Evolutionary conservation across 805 yeast species (phyloP).

Genomic region (Lipomyces sp.): DNA sequence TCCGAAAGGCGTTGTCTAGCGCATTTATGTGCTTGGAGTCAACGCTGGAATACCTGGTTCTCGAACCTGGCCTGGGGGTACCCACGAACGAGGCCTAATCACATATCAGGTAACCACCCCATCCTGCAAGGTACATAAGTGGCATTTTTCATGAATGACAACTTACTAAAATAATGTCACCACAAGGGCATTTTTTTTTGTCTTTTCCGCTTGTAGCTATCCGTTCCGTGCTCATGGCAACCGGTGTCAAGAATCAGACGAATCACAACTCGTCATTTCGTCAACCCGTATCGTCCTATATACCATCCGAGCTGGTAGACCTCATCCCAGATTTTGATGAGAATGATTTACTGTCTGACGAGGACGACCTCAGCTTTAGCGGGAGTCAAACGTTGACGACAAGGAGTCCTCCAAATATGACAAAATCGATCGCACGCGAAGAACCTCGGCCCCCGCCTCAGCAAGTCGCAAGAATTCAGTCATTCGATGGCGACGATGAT

Average conservation of each 20-base stretch:
- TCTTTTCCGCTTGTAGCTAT: neutral
- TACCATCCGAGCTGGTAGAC: neutral
- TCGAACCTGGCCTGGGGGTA: neutral
- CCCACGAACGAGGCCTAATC: neutral
- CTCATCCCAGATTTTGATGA: conserved; percentile 6
- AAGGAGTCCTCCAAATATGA: neutral
- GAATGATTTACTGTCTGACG: conserved; percentile 7
- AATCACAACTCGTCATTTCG: neutral
- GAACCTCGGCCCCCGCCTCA: neutral
- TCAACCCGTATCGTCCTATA: neutral
- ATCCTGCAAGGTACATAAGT: neutral
- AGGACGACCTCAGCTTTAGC: neutral
- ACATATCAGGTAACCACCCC: neutral
- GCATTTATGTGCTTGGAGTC: neutral
- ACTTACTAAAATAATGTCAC: neutral
- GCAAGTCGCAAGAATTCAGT: neutral
- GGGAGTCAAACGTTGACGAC: neutral
- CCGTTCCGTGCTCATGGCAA: neutral
- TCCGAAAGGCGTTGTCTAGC: neutral
- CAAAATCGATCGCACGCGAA: neutral
- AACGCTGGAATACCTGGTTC: neutral
- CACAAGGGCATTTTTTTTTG: neutral
- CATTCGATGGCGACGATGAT: neutral
- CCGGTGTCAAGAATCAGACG: neutral
- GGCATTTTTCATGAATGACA: neutral